These are phyloP conservation scores for Phytophthora rubi DNA, from an alignment of 352 stramenopile species.

Conservation along the genomic window DNA sequence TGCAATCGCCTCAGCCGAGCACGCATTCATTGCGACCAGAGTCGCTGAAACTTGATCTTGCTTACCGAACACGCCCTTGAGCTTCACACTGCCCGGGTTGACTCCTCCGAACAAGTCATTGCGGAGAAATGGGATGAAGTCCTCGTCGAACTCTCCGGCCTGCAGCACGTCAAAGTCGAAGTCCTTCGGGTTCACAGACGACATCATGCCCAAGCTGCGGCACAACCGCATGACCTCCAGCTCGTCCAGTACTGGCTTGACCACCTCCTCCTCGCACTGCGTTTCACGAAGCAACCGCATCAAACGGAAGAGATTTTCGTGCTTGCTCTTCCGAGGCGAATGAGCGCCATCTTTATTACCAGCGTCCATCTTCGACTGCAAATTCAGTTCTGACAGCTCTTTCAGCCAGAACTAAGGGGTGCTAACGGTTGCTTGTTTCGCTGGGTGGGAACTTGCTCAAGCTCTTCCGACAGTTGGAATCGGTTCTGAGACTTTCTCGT, in stretches of 20 bases:
- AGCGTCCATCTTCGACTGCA: conserved; percentile 2
- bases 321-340: background rate
- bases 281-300: background rate
- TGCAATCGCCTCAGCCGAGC: conserved; percentile 19
- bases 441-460: background rate
- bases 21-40: conserved; percentile 39
- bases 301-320: background rate
- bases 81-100: conserved; percentile 1
- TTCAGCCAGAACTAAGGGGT: background rate
- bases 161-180: conserved; percentile 43
- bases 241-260: conserved; percentile 6
- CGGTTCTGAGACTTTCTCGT: background rate
- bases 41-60: conserved; percentile 44
- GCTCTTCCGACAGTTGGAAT: background rate
- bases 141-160: conserved; percentile 52
- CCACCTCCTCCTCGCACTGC: background rate
- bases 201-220: conserved; percentile 42
- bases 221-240: conserved; percentile 61
- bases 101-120: conserved; percentile 31
- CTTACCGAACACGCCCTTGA: conserved; percentile 51
- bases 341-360: background rate
- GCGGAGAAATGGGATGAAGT: conserved; percentile 53
- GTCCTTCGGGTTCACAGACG: conserved; percentile 37
- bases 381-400: background rate
- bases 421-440: background rate